Evolutionary conservation across 129 eudicot species (phyloP).

Genomic region (Sambucus nigra): DNA sequence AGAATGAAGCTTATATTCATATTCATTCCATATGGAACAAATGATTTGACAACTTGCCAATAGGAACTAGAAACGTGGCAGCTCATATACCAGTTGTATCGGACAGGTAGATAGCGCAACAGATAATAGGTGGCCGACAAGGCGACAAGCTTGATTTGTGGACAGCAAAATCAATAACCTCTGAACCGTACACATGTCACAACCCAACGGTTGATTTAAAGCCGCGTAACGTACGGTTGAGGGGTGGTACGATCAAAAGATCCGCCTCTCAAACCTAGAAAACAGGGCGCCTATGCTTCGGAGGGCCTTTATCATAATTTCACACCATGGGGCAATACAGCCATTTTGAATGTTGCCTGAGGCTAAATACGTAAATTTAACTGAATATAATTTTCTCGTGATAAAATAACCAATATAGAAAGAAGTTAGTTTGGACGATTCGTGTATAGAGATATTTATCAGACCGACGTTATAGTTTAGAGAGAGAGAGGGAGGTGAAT

Average conservation of each 20-base stretch:
- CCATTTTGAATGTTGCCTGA: neutral
- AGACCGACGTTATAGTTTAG: slow-evolving; percentile 9
- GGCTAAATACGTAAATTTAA: neutral
- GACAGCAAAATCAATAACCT: slow-evolving; percentile 12
- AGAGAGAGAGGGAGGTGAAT: neutral
- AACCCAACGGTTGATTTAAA: slow-evolving; percentile 12
- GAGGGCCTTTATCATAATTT: neutral
- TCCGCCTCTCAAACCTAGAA: too few relatives aligned
- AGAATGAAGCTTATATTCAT: too few relatives aligned
- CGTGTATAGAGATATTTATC: slow-evolving; percentile 9
- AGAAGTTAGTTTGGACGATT: neutral
- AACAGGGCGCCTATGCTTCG: neutral
- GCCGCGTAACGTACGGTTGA: slow-evolving; percentile 39
- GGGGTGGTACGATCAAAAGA: too few relatives aligned
- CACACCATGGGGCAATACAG: neutral
- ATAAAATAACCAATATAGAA: neutral
- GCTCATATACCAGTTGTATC: slow-evolving; percentile 19
- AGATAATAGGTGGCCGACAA: slow-evolving; percentile 51
- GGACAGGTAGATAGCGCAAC: slow-evolving; percentile 14
- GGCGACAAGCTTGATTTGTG: slow-evolving; percentile 31
- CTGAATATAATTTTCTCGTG: neutral
- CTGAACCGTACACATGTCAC: slow-evolving; percentile 49
- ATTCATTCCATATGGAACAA: too few relatives aligned
- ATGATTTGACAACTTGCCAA: slow-evolving; percentile 10
- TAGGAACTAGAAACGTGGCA: slow-evolving; percentile 27